phyloP scores from a whole-genome alignment of 441 rosid species.

The Adansonia grandidieri region DNA sequence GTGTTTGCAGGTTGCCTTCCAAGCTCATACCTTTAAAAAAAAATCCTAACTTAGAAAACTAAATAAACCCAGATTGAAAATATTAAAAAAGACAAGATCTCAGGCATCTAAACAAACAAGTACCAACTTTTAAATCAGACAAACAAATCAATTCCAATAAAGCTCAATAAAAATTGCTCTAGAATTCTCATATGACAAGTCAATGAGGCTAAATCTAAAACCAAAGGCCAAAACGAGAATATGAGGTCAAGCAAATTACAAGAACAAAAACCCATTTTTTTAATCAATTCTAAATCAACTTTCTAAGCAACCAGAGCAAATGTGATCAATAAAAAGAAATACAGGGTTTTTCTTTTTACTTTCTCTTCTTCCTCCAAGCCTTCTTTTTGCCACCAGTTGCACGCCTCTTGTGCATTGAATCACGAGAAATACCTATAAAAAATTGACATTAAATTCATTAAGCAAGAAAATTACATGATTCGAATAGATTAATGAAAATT shows the following conservation, averaged over 20 bases:
- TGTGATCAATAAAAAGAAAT: not conserved
- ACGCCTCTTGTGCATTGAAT: constrained; percentile 87
- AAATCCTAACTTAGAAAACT: not conserved
- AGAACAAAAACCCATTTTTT: not conserved
- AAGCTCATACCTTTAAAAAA: constrained; percentile 43
- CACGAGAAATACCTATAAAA: constrained; percentile 70
- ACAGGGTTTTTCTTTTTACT: constrained; percentile 33
- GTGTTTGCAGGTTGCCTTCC: constrained; percentile 56
- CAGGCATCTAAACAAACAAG: not conserved
- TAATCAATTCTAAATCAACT: not conserved
- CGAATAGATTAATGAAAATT: not conserved
- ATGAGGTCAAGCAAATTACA: not conserved
- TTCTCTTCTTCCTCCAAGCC: constrained; percentile 83
- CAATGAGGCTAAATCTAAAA: not conserved
- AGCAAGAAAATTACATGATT: not conserved
- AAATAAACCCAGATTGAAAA: not conserved
- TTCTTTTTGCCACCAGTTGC: constrained; percentile 83
- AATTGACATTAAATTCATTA: not conserved
- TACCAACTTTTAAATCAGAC: not conserved
- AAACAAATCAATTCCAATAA: not conserved
- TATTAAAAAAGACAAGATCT: not conserved
- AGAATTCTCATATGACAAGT: not conserved
- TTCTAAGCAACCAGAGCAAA: not conserved
- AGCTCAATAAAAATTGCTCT: not conserved
- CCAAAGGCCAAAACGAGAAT: not conserved